A percentile compares a stretch with the other conserved stretches of the same genome.
These are phyloP conservation scores for Lithohypha guttulata DNA, from an alignment of 2,329 filamentous ascomycete genomes.

Conservation along the genomic window DNA sequence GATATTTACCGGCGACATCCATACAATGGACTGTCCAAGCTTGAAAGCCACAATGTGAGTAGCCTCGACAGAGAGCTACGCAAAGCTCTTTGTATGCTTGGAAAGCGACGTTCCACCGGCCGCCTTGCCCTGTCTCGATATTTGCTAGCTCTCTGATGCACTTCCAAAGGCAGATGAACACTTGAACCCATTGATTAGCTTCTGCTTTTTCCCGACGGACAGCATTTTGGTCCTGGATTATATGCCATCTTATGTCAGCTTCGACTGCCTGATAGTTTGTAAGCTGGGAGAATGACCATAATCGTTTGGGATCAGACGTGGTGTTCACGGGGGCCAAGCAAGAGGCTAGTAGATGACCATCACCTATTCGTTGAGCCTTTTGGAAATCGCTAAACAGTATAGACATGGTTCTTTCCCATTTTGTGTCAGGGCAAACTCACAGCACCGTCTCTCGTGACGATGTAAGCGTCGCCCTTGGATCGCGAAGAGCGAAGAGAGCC, in stretches of 20 bases:
- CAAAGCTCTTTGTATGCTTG: slow-evolving; percentile 80
- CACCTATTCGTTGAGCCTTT: slow-evolving; percentile 50
- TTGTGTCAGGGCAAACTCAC: too few relatives aligned
- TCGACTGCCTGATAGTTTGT: slow-evolving; percentile 57
- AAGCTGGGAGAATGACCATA: slow-evolving; percentile 60
- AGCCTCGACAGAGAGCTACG: slow-evolving; percentile 66
- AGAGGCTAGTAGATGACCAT: slow-evolving; percentile 63
- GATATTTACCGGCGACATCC: slow-evolving; percentile 75
- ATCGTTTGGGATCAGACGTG: slow-evolving; percentile 49
- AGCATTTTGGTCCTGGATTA: slow-evolving; percentile 53
- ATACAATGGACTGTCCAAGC: slow-evolving; percentile 90
- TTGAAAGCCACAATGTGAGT: slow-evolving; percentile 63
- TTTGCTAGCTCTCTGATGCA: slow-evolving; percentile 62
- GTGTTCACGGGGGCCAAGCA: slow-evolving; percentile 64
- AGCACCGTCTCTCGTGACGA: too few relatives aligned
- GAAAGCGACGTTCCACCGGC: slow-evolving; percentile 76
- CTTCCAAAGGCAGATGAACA: slow-evolving; percentile 77
- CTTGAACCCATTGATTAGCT: slow-evolving; percentile 70
- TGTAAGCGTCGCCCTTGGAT: too few relatives aligned
- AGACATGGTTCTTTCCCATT: slow-evolving; percentile 48
- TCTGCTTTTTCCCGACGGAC: slow-evolving; percentile 54
- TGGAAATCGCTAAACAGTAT: slow-evolving; percentile 63
- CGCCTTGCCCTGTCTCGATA: slow-evolving; percentile 43
- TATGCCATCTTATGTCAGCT: slow-evolving; percentile 57
- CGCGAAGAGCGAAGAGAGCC: background rate